A percentile compares a stretch with the other conserved stretches of the same genome.
Conservation (phyloP, 129 eudicot genomes). For the Flaveria trinervia region DNA sequence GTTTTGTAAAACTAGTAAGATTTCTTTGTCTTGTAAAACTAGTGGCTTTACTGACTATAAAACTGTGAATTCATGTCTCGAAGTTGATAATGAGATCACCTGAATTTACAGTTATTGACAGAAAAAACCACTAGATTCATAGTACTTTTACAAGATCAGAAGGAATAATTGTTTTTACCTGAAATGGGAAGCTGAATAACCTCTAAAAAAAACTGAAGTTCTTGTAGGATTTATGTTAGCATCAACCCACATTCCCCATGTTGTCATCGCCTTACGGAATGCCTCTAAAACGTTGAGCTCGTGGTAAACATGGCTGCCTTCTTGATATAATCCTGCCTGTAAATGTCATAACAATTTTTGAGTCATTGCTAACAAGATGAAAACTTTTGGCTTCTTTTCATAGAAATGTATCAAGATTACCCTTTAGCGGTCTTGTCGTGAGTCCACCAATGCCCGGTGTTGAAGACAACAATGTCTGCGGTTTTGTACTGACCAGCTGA, state of each 20-base stretch:
- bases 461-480: conserved; percentile 58
- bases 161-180: conserved; percentile 45
- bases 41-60: background rate
- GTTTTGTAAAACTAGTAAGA: too few relatives aligned
- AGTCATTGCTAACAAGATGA: background rate
- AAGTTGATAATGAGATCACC: background rate
- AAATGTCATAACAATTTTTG: conserved; percentile 18
- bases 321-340: conserved; percentile 70
- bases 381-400: background rate
- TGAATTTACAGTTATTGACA: background rate
- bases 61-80: background rate
- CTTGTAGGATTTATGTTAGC: conserved; percentile 64
- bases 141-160: background rate
- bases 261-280: conserved; percentile 78
- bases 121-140: background rate
- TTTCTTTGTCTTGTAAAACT: background rate
- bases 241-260: conserved; percentile 97
- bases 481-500: conserved; percentile 51
- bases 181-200: conserved; percentile 91
- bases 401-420: conserved; percentile 26
- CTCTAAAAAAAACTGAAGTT: conserved; percentile 80
- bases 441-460: conserved; percentile 81
- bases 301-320: conserved; percentile 61
- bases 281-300: conserved; percentile 77
- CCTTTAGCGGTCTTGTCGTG: conserved; percentile 63